phyloP scores from a whole-genome alignment of 2,329 filamentous ascomycete genomes.

The Cercospora berteroae region DNA sequence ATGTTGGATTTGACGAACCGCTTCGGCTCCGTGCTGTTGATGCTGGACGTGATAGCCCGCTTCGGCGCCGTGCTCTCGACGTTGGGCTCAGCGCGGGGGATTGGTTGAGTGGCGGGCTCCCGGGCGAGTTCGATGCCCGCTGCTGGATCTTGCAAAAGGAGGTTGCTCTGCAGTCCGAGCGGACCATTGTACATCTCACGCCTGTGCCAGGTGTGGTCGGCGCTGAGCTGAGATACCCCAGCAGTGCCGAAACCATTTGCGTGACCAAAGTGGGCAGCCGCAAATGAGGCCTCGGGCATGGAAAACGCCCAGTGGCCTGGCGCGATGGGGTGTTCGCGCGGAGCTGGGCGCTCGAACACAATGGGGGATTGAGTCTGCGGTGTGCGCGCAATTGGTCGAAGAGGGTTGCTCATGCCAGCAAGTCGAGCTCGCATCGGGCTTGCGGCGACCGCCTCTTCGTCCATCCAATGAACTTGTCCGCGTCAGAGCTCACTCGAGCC shows the following conservation, averaged over 20 bases:
- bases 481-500: background rate
- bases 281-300: too few relatives aligned
- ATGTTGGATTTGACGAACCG: background rate
- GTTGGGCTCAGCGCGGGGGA: background rate
- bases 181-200: slow-evolving; percentile 9
- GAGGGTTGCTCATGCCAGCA: background rate
- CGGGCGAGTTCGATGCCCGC: slow-evolving; percentile 20
- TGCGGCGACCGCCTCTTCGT: background rate
- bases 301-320: background rate
- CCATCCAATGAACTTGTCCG: background rate
- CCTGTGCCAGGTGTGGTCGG: slow-evolving; percentile 20
- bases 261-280: background rate
- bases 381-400: background rate
- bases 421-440: background rate
- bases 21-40: background rate
- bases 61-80: background rate
- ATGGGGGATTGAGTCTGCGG: background rate
- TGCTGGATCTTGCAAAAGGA: slow-evolving; percentile 11
- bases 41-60: background rate
- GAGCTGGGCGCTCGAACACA: background rate
- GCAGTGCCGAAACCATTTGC: slow-evolving; percentile 2
- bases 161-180: background rate
- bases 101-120: slow-evolving; percentile 5
- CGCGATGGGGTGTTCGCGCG: background rate
- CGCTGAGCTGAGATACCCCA: slow-evolving; percentile 7